Conservation (phyloP, 257 asterid genomes). For the Salvia splendens region DNA sequence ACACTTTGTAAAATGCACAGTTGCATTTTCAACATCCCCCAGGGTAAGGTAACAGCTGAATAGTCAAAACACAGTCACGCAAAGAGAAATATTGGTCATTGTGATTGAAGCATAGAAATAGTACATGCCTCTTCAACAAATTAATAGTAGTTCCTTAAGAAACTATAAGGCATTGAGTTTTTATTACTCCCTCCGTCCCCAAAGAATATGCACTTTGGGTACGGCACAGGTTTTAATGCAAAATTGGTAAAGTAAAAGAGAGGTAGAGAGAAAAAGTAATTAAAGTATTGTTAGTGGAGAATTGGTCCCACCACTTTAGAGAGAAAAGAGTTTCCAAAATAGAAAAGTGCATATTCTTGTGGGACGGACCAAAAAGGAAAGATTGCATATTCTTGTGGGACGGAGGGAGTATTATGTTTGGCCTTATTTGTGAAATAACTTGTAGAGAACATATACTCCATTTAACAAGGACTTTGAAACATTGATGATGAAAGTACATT, state of each 20-base stretch:
- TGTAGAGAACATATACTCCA: background rate
- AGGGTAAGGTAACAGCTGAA: conserved; percentile 91
- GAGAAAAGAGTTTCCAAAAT: too few species aligned
- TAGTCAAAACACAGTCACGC: conserved; percentile 31
- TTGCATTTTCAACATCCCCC: conserved; percentile 86
- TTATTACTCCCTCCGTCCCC: too few species aligned
- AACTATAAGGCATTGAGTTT: conserved; percentile 7
- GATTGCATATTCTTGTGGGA: too few species aligned
- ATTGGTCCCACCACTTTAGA: too few species aligned
- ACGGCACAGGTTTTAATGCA: too few species aligned
- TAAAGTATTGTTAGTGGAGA: too few species aligned
- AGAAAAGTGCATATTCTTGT: too few species aligned
- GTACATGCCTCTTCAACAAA: background rate
- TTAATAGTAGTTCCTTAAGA: background rate
- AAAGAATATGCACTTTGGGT: too few species aligned
- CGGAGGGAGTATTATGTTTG: background rate
- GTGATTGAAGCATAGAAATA: conserved; percentile 11
- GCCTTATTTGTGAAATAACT: conserved; percentile 16
- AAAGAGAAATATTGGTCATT: background rate
- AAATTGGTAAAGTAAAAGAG: too few species aligned
- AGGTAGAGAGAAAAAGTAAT: too few species aligned
- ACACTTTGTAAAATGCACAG: conserved; percentile 68
- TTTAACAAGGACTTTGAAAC: conserved; percentile 8
- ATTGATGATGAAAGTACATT: conserved; percentile 20
- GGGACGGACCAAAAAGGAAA: too few species aligned